Conservation (phyloP, 495 filamentous ascomycete species). For the Hypoxylon fuscum region DNA sequence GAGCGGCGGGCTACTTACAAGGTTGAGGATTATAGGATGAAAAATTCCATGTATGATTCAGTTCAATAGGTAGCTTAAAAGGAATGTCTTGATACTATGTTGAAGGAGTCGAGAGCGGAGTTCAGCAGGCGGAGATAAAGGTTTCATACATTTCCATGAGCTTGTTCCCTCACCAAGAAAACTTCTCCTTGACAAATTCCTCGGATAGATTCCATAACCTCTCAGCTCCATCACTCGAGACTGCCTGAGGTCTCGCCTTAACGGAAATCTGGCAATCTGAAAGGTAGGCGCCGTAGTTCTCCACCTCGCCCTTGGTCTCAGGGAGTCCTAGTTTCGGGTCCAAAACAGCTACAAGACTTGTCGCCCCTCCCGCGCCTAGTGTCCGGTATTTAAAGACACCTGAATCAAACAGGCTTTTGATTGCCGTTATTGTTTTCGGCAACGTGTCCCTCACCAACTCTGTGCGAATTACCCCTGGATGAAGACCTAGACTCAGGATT, state of each 20-base stretch:
- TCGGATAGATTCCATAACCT: constrained; percentile 60
- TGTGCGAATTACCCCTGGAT: constrained; percentile 54
- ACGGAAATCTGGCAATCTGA: constrained; percentile 53
- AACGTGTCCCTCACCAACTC: constrained; percentile 43
- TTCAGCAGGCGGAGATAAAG: too few relatives aligned
- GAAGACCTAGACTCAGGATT: constrained; percentile 48
- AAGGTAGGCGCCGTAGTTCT: constrained; percentile 54
- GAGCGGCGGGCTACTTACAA: neutral
- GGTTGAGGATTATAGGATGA: too few relatives aligned
- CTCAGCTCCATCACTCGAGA: constrained; percentile 54
- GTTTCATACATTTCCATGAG: neutral
- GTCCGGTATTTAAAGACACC: constrained; percentile 37
- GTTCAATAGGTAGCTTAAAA: too few relatives aligned
- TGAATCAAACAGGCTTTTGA: neutral
- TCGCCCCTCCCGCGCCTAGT: constrained; percentile 51
- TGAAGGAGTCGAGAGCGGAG: too few relatives aligned
- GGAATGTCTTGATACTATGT: too few relatives aligned
- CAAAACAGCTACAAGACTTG: constrained; percentile 55
- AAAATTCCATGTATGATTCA: too few relatives aligned
- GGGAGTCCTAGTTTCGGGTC: constrained; percentile 51
- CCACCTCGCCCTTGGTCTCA: constrained; percentile 38
- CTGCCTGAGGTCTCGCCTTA: constrained; percentile 32
- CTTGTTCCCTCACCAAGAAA: constrained; percentile 32
- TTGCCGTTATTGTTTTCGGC: constrained; percentile 17
- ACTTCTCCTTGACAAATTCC: constrained; percentile 58